These are phyloP conservation scores for Fusarium palustre DNA, from an alignment of 2,329 filamentous ascomycete species.

Conservation along the genomic window DNA sequence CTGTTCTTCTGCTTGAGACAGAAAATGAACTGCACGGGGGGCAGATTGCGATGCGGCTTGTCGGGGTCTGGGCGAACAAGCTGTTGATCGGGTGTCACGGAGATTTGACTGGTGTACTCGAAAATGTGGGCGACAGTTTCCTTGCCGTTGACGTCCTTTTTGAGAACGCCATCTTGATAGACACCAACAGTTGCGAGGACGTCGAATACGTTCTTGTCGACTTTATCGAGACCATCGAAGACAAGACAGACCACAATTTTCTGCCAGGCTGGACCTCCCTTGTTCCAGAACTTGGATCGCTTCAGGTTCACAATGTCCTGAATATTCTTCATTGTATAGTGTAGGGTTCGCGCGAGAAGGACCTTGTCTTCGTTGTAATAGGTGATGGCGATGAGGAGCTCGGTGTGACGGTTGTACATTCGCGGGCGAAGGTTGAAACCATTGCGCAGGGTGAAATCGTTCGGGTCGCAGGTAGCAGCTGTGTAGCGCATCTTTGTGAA, in stretches of 20 bases:
- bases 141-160: conserved; percentile 45
- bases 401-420: conserved; percentile 46
- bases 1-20: conserved; percentile 47
- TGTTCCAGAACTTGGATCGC: conserved; percentile 45
- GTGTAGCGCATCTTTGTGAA: conserved; percentile 46
- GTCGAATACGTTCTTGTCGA: conserved; percentile 45
- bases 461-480: conserved; percentile 44
- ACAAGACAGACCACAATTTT: conserved; percentile 45
- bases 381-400: conserved; percentile 44
- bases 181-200: conserved; percentile 43
- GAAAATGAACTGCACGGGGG: conserved; percentile 44
- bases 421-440: conserved; percentile 44
- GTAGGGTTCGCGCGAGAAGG: conserved; percentile 43
- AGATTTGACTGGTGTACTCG: conserved; percentile 46
- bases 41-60: conserved; percentile 38
- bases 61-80: conserved; percentile 41
- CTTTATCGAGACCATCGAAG: conserved; percentile 44
- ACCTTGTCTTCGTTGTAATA: conserved; percentile 47
- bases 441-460: conserved; percentile 44
- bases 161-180: conserved; percentile 44
- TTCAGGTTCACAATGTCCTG: conserved; percentile 45
- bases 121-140: conserved; percentile 45
- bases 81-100: conserved; percentile 44
- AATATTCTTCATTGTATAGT: conserved; percentile 43
- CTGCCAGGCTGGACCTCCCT: conserved; percentile 44